A percentile compares a stretch with the other conserved stretches of the same genome.
Evolutionary conservation across 192 early-diverging fungal species (phyloP).

Genomic region (Coemansia sp.): DNA sequence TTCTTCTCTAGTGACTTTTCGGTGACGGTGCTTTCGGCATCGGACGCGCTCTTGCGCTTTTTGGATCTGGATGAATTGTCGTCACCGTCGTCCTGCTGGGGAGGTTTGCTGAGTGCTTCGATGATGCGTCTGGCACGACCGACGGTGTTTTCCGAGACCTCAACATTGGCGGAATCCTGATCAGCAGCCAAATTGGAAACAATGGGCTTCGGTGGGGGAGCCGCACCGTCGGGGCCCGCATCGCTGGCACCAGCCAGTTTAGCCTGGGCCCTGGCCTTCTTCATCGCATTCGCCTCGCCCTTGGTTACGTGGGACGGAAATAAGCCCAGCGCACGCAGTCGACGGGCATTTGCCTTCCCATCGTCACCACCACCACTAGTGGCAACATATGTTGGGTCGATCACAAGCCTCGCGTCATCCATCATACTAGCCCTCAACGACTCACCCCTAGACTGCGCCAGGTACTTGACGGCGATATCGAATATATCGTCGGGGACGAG

Average conservation of each 20-base stretch:
- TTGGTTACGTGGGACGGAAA: conserved; percentile 45
- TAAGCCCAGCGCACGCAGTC: conserved; percentile 22
- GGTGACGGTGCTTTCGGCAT: conserved; percentile 3
- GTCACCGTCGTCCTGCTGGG: conserved; percentile 8
- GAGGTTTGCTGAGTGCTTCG: background rate
- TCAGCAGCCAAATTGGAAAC: background rate
- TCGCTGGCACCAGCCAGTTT: conserved; percentile 3
- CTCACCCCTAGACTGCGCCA: conserved; percentile 4
- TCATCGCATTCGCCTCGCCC: conserved; percentile 22
- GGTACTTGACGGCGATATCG: conserved; percentile 30
- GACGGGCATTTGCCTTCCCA: conserved; percentile 10
- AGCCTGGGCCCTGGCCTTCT: conserved; percentile 8
- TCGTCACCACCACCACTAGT: background rate
- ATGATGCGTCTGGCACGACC: conserved; percentile 31
- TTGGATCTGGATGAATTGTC: conserved; percentile 14
- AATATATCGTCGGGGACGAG: conserved; percentile 28
- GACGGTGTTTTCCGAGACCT: conserved; percentile 2
- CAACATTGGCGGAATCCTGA: conserved; percentile 1
- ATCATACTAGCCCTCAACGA: conserved; percentile 23
- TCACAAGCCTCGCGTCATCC: conserved; percentile 26
- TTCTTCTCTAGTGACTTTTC: conserved; percentile 17
- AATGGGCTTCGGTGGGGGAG: background rate
- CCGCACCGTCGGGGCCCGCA: background rate
- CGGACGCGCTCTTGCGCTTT: conserved; percentile 15
- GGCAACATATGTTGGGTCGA: conserved; percentile 14